These are phyloP conservation scores for Penstemon davidsonii DNA, from an alignment of 257 asterid species.

Conservation along the genomic window DNA sequence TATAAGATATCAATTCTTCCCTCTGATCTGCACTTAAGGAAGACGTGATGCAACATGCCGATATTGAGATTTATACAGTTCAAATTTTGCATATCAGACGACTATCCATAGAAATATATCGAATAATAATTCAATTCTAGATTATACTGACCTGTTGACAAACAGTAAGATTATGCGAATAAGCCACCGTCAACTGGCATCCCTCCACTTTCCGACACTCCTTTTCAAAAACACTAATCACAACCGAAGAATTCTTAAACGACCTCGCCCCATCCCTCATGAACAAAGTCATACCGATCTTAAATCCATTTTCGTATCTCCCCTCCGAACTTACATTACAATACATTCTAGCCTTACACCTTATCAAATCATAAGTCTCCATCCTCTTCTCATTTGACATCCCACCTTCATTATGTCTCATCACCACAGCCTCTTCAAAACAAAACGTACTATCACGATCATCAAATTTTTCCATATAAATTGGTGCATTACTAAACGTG, in stretches of 20 bases:
- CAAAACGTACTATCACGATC: conserved; percentile 30
- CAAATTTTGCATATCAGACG: no score
- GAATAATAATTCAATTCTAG: no score
- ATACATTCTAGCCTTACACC: conserved; percentile 59
- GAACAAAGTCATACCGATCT: conserved; percentile 59
- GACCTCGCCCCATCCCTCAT: conserved; percentile 69
- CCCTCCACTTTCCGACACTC: conserved; percentile 56
- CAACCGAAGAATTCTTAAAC: conserved; percentile 53
- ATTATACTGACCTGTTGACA: conserved; percentile 55
- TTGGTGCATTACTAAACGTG: conserved; percentile 37
- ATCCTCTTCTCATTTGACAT: conserved; percentile 55
- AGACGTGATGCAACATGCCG: no score
- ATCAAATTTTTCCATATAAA: conserved; percentile 33
- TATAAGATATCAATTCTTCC: no score
- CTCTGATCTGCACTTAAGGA: no score
- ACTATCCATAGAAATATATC: neutral
- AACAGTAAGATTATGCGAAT: conserved; percentile 58
- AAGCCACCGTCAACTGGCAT: conserved; percentile 56
- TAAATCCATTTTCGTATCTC: conserved; percentile 20
- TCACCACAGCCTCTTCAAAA: conserved; percentile 67
- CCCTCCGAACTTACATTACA: conserved; percentile 42
- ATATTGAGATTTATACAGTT: no score
- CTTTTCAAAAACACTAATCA: conserved; percentile 46
- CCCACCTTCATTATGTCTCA: conserved; percentile 77
- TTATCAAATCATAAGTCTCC: conserved; percentile 58